A percentile compares a stretch with the other conserved stretches of the same genome.
Evolutionary conservation across 2,329 filamentous ascomycete genomes (phyloP).

Genomic region (Penicillium sp.): DNA sequence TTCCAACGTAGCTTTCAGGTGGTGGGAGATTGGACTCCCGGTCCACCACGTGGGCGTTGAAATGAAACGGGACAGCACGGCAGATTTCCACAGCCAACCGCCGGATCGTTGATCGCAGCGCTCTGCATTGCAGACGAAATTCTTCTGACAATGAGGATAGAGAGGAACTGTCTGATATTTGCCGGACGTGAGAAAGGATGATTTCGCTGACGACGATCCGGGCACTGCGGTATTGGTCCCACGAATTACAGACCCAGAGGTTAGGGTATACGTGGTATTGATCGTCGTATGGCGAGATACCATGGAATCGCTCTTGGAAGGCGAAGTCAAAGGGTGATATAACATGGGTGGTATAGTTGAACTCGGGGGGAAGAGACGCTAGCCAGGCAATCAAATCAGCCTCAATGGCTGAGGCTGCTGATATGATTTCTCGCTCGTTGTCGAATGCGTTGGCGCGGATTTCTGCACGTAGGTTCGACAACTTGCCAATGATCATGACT

Average conservation of each 20-base stretch:
- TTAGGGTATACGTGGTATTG: slow-evolving; percentile 57
- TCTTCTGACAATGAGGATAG: slow-evolving; percentile 27
- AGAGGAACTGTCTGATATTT: slow-evolving; percentile 25
- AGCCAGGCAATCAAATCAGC: slow-evolving; percentile 36
- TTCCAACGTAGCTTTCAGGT: slow-evolving; percentile 33
- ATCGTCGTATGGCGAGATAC: slow-evolving; percentile 44
- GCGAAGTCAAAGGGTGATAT: slow-evolving; percentile 33
- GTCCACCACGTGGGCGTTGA: slow-evolving; percentile 27
- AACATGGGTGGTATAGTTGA: slow-evolving; percentile 29
- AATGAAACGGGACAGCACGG: slow-evolving; percentile 37
- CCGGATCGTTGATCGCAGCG: slow-evolving; percentile 28
- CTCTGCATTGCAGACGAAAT: slow-evolving; percentile 31
- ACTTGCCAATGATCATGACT: slow-evolving; percentile 29
- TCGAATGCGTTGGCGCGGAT: slow-evolving; percentile 28
- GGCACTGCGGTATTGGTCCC: slow-evolving; percentile 61
- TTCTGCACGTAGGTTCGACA: slow-evolving; percentile 37
- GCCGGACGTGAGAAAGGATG: slow-evolving; percentile 39
- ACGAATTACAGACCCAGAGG: slow-evolving; percentile 56
- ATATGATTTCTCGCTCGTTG: slow-evolving; percentile 31
- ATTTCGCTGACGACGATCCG: slow-evolving; percentile 56
- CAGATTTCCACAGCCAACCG: slow-evolving; percentile 39
- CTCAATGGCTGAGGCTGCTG: slow-evolving; percentile 34
- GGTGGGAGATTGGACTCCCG: slow-evolving; percentile 17
- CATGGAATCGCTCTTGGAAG: slow-evolving; percentile 33
- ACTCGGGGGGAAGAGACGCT: slow-evolving; percentile 28